These are phyloP conservation scores for Eucalyptus tenuipes DNA, from an alignment of 345 rosid species.

Conservation along the genomic window DNA sequence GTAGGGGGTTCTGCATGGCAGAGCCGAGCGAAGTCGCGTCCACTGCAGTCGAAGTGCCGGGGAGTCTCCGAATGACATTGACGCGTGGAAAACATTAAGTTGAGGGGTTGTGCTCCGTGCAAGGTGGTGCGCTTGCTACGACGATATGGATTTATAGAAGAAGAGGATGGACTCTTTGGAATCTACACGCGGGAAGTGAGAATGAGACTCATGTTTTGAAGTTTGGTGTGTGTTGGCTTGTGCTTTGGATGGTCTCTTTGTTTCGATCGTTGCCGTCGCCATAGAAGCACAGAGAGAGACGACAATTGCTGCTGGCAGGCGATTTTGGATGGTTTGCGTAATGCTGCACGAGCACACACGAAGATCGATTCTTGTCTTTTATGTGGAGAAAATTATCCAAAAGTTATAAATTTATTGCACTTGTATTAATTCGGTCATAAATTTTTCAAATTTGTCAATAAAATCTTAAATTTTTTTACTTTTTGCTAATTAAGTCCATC, in stretches of 20 bases:
- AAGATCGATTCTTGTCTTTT: neutral
- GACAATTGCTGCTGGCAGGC: neutral
- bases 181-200: neutral
- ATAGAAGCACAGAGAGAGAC: neutral
- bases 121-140: neutral
- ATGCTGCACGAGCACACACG: neutral
- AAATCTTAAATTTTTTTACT: rapidly evolving
- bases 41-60: neutral
- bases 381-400: too few species aligned
- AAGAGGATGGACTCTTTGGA: neutral
- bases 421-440: too few species aligned
- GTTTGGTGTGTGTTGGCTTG: neutral
- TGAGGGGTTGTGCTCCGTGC: neutral
- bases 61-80: neutral
- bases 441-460: too few species aligned
- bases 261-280: neutral
- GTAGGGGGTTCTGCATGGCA: neutral
- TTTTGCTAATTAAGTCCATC: rapidly evolving
- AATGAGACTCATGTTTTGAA: neutral
- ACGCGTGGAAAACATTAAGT: neutral
- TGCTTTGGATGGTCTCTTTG: neutral
- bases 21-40: neutral
- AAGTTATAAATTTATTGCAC: rapidly evolving
- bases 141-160: neutral
- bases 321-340: neutral